phyloP scores from a whole-genome alignment of 2,329 filamentous ascomycete species.

The Blastomyces gilchristii region DNA sequence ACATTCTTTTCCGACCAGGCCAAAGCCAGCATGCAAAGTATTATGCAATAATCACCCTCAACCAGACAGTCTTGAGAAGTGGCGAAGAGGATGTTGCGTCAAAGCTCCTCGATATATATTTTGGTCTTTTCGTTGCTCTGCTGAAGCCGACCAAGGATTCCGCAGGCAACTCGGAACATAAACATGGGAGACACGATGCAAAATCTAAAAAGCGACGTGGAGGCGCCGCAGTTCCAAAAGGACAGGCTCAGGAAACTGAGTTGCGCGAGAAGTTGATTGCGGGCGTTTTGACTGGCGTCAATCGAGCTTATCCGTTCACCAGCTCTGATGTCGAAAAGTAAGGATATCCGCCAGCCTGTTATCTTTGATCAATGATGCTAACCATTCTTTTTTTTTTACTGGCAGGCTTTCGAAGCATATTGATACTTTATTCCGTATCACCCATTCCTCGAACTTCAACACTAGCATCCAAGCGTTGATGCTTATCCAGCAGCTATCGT shows the following conservation, averaged over 20 bases:
- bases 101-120: constrained; percentile 80
- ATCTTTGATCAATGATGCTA: constrained; percentile 10
- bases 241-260: constrained; percentile 49
- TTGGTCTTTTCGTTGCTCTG: constrained; percentile 72
- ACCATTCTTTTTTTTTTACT: constrained; percentile 17
- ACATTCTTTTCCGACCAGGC: constrained; percentile 75
- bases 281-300: constrained; percentile 84
- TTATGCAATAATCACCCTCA: constrained; percentile 91
- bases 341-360: constrained; percentile 21
- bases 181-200: constrained; percentile 36
- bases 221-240: constrained; percentile 21
- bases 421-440: constrained; percentile 88
- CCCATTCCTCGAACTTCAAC: constrained; percentile 97
- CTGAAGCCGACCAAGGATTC: constrained; percentile 52
- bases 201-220: constrained; percentile 28
- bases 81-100: constrained; percentile 75
- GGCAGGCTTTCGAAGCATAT: constrained; percentile 71
- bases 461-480: constrained; percentile 93
- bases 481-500: constrained; percentile 84
- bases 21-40: constrained; percentile 86
- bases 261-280: constrained; percentile 85
- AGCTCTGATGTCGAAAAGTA: constrained; percentile 66
- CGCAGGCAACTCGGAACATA: constrained; percentile 28
- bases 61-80: constrained; percentile 83
- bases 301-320: constrained; percentile 89